These are phyloP conservation scores for Globisporangium yorkense DNA, from an alignment of 352 stramenopile species.

Conservation along the genomic window DNA sequence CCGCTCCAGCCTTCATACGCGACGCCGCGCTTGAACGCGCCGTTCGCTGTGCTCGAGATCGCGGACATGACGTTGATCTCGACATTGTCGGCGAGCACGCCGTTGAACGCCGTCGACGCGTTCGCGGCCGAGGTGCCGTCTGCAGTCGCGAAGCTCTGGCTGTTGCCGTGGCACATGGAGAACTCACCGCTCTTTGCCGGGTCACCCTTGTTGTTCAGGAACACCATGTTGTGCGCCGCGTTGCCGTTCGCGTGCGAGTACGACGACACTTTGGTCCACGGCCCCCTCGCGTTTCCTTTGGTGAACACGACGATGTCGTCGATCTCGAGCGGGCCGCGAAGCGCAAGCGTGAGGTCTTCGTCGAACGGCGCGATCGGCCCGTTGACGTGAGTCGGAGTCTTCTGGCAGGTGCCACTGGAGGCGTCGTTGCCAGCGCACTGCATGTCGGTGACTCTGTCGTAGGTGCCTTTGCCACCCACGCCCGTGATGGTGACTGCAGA, in stretches of 20 bases:
- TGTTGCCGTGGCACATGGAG: conserved; percentile 33
- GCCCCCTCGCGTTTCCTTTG: neutral
- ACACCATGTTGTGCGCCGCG: conserved; percentile 33
- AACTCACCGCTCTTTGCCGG: conserved; percentile 25
- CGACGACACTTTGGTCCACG: conserved; percentile 20
- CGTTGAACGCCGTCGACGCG: conserved; percentile 15
- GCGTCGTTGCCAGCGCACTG: conserved; percentile 13
- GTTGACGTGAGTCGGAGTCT: conserved; percentile 18
- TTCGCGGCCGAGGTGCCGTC: conserved; percentile 18
- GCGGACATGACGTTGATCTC: conserved; percentile 43
- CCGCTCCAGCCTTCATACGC: conserved; percentile 29
- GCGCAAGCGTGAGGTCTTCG: conserved; percentile 36
- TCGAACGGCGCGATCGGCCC: conserved; percentile 32
- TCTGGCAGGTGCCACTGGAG: conserved; percentile 12
- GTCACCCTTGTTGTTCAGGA: conserved; percentile 50
- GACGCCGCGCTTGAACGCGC: conserved; percentile 23
- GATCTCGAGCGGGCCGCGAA: conserved; percentile 34
- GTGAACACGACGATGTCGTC: conserved; percentile 40
- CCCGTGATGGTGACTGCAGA: conserved; percentile 21
- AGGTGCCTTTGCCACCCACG: conserved; percentile 21
- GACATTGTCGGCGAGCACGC: conserved; percentile 23
- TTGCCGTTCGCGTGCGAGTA: conserved; percentile 17
- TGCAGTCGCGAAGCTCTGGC: conserved; percentile 34
- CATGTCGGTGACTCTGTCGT: conserved; percentile 29
- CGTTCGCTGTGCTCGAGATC: conserved; percentile 11